Evolutionary conservation across 2,329 filamentous ascomycete species (phyloP), one percentile per base, ranked within the genome.

Genomic region (Daldinia sp.): DNA sequence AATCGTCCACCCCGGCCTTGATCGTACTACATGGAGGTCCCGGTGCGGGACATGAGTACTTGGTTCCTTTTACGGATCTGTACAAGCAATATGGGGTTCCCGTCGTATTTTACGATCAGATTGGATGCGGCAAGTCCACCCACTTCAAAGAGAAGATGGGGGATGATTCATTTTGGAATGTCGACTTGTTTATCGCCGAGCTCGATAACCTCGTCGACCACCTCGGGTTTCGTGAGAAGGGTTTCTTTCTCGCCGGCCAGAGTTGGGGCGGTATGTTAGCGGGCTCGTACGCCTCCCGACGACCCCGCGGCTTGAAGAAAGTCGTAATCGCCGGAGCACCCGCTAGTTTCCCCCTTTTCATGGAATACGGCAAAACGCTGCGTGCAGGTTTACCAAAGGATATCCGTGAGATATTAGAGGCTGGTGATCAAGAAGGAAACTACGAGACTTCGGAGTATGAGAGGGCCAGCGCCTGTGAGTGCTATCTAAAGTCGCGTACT

Each of bases 71-170:
- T 23, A 72, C 70, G 0, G 73, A 76, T 35, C 74, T 84, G 27
- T 66, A 8, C 39, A 54, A 13, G 3, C 66, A 77, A 15, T 59
- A 67, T 15, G 69, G 70, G 25, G 77, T 79, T 5, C 80, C 83
- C 0, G 73, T 85, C 1, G 71, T 86, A 25, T 78, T 85, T 69
- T 86, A 86, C 70, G 83, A 86, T 66, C 83, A 86, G 62, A 75
- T 85, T 52, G 83, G 83, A 19, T 80, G 78, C 63, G 83, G 82
- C 7, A 69, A 70, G 11, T 83, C 79, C 3, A 85, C 83, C 0
- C 82, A 80, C 55, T 74, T 85, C 9, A 77, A 69, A 0, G 78
- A 82, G 27, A 81, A 80, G 56, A 71, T 71, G 8, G 78, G 79
- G 9, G 79, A 83, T 48, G 73, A 75, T 17, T 56, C 23, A 0